Evolutionary conservation across 2,329 filamentous ascomycete species (phyloP).

Genomic region (Lojkania enalia): DNA sequence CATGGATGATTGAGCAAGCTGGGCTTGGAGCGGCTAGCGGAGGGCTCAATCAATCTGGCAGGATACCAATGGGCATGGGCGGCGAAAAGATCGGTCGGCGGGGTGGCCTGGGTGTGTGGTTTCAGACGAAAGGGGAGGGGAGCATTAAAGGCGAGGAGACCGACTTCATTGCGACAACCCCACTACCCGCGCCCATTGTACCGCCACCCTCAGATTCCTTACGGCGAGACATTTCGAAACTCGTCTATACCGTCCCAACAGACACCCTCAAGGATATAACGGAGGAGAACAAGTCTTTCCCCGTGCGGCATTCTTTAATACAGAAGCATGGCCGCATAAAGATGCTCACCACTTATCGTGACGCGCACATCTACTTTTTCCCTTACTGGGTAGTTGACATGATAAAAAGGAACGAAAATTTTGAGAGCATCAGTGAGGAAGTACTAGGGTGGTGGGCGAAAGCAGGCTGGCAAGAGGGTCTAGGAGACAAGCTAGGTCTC

Average conservation of each 20-base stretch:
- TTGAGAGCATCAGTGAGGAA: conserved; percentile 90
- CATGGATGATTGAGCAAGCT: conserved; percentile 86
- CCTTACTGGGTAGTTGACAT: conserved; percentile 90
- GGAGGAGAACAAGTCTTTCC: conserved; percentile 72
- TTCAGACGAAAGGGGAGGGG: conserved; percentile 77
- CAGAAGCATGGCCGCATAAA: conserved; percentile 74
- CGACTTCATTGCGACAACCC: conserved; percentile 82
- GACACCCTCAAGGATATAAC: conserved; percentile 84
- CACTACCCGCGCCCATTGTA: conserved; percentile 62
- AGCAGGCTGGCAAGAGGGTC: conserved; percentile 82
- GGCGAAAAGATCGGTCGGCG: conserved; percentile 64
- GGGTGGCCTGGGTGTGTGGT: conserved; percentile 88
- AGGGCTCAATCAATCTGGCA: conserved; percentile 49
- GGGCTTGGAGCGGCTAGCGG: conserved; percentile 65
- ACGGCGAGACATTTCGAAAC: conserved; percentile 69
- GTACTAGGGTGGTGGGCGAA: conserved; percentile 96
- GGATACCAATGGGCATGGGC: conserved; percentile 54
- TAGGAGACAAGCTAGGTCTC: conserved; percentile 77
- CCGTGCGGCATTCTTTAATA: conserved; percentile 75
- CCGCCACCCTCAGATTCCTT: conserved; percentile 66
- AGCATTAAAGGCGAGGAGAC: conserved; percentile 88
- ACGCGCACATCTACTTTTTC: conserved; percentile 94
- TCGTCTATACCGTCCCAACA: conserved; percentile 85
- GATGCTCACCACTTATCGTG: conserved; percentile 81
- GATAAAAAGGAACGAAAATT: conserved; percentile 73